phyloP scores from a whole-genome alignment of 495 filamentous ascomycete genomes.

The Extremus antarcticus region DNA sequence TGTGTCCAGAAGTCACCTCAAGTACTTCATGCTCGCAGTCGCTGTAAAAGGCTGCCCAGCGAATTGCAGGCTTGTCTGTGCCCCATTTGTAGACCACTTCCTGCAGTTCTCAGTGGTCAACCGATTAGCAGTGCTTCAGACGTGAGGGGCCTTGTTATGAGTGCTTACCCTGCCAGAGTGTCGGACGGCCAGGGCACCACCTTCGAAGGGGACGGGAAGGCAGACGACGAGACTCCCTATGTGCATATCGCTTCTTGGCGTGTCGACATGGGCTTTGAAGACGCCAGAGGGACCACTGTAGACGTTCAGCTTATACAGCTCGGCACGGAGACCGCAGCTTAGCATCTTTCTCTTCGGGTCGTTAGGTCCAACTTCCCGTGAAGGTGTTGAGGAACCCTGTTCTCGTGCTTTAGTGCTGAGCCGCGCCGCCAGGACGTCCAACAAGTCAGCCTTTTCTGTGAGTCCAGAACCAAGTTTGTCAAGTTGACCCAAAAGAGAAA shows the following conservation, averaged over 20 bases:
- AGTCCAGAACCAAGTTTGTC: neutral
- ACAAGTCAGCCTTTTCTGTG: neutral
- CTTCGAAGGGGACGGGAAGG: slow-evolving; percentile 37
- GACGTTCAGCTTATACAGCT: slow-evolving; percentile 50
- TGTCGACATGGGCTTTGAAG: slow-evolving; percentile 47
- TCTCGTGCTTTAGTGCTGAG: neutral
- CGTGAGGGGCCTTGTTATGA: slow-evolving; percentile 36
- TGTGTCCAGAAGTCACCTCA: slow-evolving; percentile 39
- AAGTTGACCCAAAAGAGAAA: neutral
- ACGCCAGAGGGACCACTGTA: slow-evolving; percentile 43
- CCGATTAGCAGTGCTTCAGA: no score
- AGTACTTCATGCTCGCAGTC: slow-evolving; percentile 51
- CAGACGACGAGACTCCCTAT: slow-evolving; percentile 48
- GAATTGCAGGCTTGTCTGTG: slow-evolving; percentile 23
- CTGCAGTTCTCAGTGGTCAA: no score
- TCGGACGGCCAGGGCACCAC: slow-evolving; percentile 31
- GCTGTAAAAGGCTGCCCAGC: slow-evolving; percentile 53
- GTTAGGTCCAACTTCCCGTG: neutral
- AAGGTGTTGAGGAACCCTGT: neutral
- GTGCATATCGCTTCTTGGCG: slow-evolving; percentile 37
- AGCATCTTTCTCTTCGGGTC: neutral
- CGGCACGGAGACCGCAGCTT: slow-evolving; percentile 22
- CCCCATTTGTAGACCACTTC: neutral
- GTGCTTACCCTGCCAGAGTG: slow-evolving; percentile 27
- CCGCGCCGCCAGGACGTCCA: neutral